phyloP scores from a whole-genome alignment of 1,139 yeast genomes.

The Candida neerlandica region DNA sequence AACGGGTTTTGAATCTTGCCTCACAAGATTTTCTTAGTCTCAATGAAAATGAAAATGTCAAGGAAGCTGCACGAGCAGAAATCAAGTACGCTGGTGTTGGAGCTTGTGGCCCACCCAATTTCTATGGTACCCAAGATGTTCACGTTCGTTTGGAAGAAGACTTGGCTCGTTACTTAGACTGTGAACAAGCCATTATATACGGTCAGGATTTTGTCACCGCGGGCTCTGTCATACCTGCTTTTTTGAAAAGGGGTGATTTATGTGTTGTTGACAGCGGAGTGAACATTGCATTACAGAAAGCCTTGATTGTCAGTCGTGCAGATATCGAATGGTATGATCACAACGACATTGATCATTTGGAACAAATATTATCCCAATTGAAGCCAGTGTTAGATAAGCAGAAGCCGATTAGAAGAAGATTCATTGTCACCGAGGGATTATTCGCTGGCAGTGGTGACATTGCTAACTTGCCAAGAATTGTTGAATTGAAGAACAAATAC shows the following conservation, averaged over 20 bases:
- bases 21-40: constrained; percentile 65
- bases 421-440: constrained; percentile 87
- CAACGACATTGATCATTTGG: constrained; percentile 83
- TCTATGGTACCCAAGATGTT: constrained; percentile 93
- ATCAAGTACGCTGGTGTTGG: constrained; percentile 84
- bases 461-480: constrained; percentile 68
- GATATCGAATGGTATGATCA: constrained; percentile 84
- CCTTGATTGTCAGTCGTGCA: constrained; percentile 83
- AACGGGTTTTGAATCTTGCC: constrained; percentile 57
- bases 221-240: constrained; percentile 96
- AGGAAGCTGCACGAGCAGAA: constrained; percentile 57
- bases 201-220: constrained; percentile 94
- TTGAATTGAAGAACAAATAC: constrained; percentile 75
- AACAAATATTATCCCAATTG: constrained; percentile 63
- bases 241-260: constrained; percentile 92
- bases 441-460: constrained; percentile 83
- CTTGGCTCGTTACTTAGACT: constrained; percentile 71
- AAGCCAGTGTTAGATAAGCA: constrained; percentile 65
- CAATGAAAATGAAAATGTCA: constrained; percentile 49
- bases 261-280: constrained; percentile 86
- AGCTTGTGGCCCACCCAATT: constrained; percentile 98
- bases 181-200: constrained; percentile 79
- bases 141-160: constrained; percentile 81
- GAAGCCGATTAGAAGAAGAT: constrained; percentile 80
- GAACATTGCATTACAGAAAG: constrained; percentile 81